Conservation (phyloP, 805 yeast species). For the Scheffersomyces lignosus region DNA sequence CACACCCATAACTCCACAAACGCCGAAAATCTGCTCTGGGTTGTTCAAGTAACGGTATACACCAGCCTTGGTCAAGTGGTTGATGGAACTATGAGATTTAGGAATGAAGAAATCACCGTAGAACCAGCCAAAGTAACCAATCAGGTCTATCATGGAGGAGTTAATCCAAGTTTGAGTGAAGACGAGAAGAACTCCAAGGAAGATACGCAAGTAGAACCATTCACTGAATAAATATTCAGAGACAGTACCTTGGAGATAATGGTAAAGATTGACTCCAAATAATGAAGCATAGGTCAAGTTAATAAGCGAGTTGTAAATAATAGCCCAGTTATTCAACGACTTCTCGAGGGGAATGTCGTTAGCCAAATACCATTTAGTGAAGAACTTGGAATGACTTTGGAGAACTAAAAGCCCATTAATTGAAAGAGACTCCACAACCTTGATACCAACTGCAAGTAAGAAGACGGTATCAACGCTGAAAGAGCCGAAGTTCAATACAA, state of each 20-base stretch:
- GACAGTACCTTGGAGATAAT: constrained; percentile 16
- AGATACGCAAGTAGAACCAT: constrained; percentile 52
- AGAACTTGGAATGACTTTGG: constrained; percentile 61
- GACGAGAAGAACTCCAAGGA: constrained; percentile 57
- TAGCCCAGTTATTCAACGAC: constrained; percentile 74
- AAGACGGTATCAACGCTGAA: constrained; percentile 29
- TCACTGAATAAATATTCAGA: constrained; percentile 24
- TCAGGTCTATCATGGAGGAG: constrained; percentile 62
- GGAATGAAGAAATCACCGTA: constrained; percentile 82
- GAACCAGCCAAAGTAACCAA: constrained; percentile 88
- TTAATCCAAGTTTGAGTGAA: constrained; percentile 69
- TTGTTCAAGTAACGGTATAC: constrained; percentile 79
- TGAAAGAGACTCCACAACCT: constrained; percentile 50
- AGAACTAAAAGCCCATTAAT: constrained; percentile 52
- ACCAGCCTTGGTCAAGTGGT: constrained; percentile 69
- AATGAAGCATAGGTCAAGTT: constrained; percentile 59
- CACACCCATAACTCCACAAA: constrained; percentile 79
- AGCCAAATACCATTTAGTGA: constrained; percentile 64
- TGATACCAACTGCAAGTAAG: constrained; percentile 43
- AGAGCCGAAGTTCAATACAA: not conserved
- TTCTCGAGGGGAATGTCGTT: constrained; percentile 63
- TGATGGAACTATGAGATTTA: constrained; percentile 38
- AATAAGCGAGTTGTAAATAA: constrained; percentile 52
- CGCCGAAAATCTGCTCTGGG: constrained; percentile 78
- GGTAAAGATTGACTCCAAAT: constrained; percentile 39